These are phyloP conservation scores for Fusarium sublunatum DNA, from an alignment of 2,329 filamentous ascomycete genomes.

Conservation along the genomic window DNA sequence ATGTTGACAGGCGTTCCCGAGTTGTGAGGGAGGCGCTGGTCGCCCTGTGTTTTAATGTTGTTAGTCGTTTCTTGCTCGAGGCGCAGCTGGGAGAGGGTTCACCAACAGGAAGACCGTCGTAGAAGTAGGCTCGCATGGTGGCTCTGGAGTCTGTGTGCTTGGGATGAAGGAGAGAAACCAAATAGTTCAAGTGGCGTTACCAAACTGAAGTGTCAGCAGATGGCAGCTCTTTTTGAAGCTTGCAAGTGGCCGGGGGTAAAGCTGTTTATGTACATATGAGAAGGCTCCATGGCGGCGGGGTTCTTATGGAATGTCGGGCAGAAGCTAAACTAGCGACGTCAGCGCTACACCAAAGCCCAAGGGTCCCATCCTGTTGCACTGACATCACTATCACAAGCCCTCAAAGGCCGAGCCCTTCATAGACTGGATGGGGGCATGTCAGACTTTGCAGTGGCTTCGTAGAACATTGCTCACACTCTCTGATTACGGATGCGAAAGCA, in stretches of 20 bases:
- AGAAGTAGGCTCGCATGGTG: conserved; percentile 69
- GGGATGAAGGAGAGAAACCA: background rate
- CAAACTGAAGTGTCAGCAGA: conserved; percentile 15
- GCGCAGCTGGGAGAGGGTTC: conserved; percentile 3
- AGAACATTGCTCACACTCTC: background rate
- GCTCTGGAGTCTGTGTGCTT: background rate
- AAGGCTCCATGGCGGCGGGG: conserved; percentile 40
- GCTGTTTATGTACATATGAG: conserved; percentile 29
- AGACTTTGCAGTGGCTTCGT: background rate
- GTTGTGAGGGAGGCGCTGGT: conserved; percentile 92
- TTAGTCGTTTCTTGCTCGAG: conserved; percentile 5
- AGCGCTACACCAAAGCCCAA: conserved; percentile 35
- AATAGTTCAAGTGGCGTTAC: conserved; percentile 1
- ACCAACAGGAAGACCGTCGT: conserved; percentile 66
- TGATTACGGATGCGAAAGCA: background rate
- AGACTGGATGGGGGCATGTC: background rate
- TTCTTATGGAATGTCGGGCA: conserved; percentile 28
- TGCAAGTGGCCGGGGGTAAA: conserved; percentile 16
- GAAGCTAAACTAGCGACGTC: conserved; percentile 42
- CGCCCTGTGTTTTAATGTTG: conserved; percentile 69
- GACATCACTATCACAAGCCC: conserved; percentile 37
- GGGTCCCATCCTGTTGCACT: conserved; percentile 16
- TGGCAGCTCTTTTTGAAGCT: conserved; percentile 23
- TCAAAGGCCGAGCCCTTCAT: conserved; percentile 2
- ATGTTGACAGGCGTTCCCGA: conserved; percentile 76